Conservation (phyloP, 2,329 filamentous ascomycete genomes). For the Xylaria sp. region DNA sequence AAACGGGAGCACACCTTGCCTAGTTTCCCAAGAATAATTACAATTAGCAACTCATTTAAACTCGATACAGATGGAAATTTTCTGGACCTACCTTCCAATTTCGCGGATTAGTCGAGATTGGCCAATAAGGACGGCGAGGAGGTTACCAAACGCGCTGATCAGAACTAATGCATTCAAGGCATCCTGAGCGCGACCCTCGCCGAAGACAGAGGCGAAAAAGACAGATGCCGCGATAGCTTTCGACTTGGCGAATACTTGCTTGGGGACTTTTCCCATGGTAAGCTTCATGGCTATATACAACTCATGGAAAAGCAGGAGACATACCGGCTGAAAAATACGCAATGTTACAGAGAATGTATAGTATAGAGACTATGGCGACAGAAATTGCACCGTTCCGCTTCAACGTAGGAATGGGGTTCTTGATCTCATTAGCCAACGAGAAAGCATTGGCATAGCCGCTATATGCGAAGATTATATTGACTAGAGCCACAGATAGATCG, state of each 20-base stretch:
- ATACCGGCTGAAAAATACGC: conserved; percentile 67
- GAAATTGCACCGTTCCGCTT: conserved; percentile 61
- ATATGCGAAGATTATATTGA: conserved; percentile 69
- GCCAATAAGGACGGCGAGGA: conserved; percentile 65
- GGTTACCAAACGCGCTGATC: conserved; percentile 67
- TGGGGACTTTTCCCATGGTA: conserved; percentile 53
- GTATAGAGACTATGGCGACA: conserved; percentile 59
- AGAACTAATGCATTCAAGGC: conserved; percentile 68
- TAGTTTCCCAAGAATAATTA: conserved; percentile 37
- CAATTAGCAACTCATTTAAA: not conserved
- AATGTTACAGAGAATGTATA: conserved; percentile 69
- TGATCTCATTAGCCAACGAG: conserved; percentile 66
- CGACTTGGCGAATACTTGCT: conserved; percentile 61
- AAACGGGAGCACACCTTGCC: conserved; percentile 69
- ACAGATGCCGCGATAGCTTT: conserved; percentile 64
- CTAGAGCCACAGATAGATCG: conserved; percentile 66
- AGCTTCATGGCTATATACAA: conserved; percentile 28
- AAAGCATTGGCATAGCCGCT: conserved; percentile 68
- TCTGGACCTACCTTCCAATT: conserved; percentile 58
- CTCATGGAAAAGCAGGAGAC: not conserved
- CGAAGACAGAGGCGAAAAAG: conserved; percentile 69
- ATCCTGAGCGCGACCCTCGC: conserved; percentile 56
- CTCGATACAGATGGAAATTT: not conserved
- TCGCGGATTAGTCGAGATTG: conserved; percentile 68
- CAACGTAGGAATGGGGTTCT: conserved; percentile 67